Evolutionary conservation across 2,329 filamentous ascomycete genomes (phyloP).

Genomic region (Colletotrichum tropicicola): DNA sequence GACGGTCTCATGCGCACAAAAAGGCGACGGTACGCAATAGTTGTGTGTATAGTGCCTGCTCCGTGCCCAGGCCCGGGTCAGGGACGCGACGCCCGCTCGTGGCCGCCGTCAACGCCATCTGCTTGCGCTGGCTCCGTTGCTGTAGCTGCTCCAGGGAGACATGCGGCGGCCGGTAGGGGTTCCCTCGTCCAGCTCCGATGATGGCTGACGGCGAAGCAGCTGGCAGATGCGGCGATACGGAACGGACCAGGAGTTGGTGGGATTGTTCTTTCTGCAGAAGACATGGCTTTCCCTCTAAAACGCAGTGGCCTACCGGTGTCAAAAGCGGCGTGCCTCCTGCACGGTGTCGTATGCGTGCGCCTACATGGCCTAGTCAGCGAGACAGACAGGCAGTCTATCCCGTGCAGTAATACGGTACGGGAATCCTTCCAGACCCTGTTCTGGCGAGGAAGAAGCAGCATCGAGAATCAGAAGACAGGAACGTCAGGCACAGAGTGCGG

Average conservation of each 20-base stretch:
- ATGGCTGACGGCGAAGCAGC: background rate
- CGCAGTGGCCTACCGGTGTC: conserved; percentile 4
- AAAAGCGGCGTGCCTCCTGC: conserved; percentile 16
- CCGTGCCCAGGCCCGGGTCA: conserved; percentile 12
- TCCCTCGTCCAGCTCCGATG: background rate
- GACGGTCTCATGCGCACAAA: background rate
- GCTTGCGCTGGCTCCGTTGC: conserved; percentile 13
- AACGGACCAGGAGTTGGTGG: background rate
- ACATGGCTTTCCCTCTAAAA: conserved; percentile 8
- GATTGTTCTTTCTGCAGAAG: background rate
- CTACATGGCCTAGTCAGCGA: background rate
- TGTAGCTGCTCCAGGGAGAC: background rate
- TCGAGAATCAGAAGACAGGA: background rate
- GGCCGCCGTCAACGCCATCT: conserved; percentile 26
- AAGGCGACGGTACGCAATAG: conserved; percentile 19
- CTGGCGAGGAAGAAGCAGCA: background rate
- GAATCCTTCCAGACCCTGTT: conserved; percentile 14
- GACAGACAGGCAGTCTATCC: background rate
- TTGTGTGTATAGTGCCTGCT: conserved; percentile 15
- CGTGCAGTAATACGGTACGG: conserved; percentile 8
- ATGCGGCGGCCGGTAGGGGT: background rate
- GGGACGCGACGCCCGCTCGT: conserved; percentile 15
- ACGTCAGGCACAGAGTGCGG: conserved; percentile 18
- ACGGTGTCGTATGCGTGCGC: conserved; percentile 25
- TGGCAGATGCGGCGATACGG: background rate